Base-by-base conservation (phyloP, 768 basidiomycete genomes). In the Pleurotus sapidus region DNA sequence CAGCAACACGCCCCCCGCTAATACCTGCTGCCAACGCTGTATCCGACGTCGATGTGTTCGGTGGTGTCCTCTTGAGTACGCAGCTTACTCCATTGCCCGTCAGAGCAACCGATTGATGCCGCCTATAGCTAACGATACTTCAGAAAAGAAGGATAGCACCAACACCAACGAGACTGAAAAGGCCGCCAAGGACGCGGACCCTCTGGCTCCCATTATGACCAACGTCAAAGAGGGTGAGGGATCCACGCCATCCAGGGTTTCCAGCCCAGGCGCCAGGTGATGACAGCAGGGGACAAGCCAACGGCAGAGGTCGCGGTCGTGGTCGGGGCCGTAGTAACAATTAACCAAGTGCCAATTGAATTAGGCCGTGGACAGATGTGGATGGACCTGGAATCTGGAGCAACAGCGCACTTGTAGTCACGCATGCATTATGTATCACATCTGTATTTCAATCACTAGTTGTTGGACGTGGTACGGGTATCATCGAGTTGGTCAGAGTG, bases 261-360 rank as follows among this genome's bases (percentile, higher is more conserved):
- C 51, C 51, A 54, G 51, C 51, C 51, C 51, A n/a, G 17, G 20
- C 39, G 14, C 51, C 51, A 11, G 51, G 37, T 23, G 39, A 54
- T 18, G 51, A 54, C 8, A 38, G 51, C 38, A 54, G 51, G 17
- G 51, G 51, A 24, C 34, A 39, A n/a, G 42, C n/a, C 14, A 45
- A 45, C 42, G 11, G 39, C 39, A 45, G 20, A 17, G n/a, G 42
- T 17, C 42, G 42, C 4, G 49, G 49, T 15, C 24, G 49, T 7
- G 49, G 49, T 30, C n/a, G 27, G 17, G 30, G 49, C n/a, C 49
- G 49, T 24, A 17, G 17, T 14, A 34, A 50, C 30, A 37, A n/a
- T 30, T 34, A 34, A 34, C 30, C n/a, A 17, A 5, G 14, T 50
- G 49, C 30, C 38, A 27, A 50, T 38, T 50, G 49, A 37, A 18